A percentile compares a stretch with the other conserved stretches of the same genome.
Conservation (phyloP, 768 basidiomycete species). For the Epithele typhae region DNA sequence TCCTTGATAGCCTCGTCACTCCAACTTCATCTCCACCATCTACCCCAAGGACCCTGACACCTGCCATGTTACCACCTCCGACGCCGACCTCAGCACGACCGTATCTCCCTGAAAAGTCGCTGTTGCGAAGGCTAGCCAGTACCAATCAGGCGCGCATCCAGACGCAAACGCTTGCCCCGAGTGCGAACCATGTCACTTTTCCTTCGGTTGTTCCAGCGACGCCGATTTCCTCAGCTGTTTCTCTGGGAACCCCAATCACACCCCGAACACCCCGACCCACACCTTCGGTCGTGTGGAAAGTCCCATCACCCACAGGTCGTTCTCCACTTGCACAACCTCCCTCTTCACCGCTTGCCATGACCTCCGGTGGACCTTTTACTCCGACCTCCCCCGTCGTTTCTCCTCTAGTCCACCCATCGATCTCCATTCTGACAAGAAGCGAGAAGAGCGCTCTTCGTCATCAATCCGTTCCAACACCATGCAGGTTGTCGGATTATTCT, state of each 20-base stretch:
- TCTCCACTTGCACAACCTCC: slow-evolving; percentile 4
- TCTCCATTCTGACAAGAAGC: neutral
- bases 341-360: neutral
- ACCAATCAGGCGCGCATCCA: slow-evolving; percentile 4
- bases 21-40: slow-evolving; percentile 1
- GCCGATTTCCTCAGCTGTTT: too few relatives aligned
- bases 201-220: neutral
- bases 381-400: too few relatives aligned
- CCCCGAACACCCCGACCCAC: slow-evolving; percentile 5
- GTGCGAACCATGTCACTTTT: neutral
- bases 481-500: too few relatives aligned
- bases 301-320: slow-evolving; percentile 2
- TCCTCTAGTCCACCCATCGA: neutral
- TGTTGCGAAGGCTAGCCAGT: slow-evolving; percentile 5
- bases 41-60: neutral
- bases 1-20: slow-evolving; percentile 1
- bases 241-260: neutral
- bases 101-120: slow-evolving; percentile 11
- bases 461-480: neutral
- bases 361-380: too few relatives aligned
- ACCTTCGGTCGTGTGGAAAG: slow-evolving; percentile 12
- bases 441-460: neutral
- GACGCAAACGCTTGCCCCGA: neutral
- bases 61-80: neutral
- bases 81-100: neutral